Conservation (phyloP, 2,329 filamentous ascomycete species). For the Cladosporium oxysporum region DNA sequence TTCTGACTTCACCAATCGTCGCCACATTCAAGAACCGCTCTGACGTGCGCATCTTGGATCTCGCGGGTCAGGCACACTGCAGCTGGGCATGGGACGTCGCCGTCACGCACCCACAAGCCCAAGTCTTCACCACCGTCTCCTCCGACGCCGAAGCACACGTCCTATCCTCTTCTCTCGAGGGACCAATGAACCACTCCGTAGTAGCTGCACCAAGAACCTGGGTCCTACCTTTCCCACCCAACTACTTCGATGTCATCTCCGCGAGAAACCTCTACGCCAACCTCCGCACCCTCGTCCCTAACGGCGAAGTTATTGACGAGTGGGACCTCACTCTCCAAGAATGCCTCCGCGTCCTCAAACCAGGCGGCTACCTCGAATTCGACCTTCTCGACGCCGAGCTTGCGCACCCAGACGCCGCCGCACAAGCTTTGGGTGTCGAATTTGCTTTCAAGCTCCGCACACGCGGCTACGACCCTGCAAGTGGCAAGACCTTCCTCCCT, state of each 20-base stretch:
- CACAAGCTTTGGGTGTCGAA: conserved; percentile 82
- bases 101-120: conserved; percentile 78
- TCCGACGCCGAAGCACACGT: conserved; percentile 38
- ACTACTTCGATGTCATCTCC: conserved; percentile 88
- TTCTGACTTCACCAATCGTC: conserved; percentile 58
- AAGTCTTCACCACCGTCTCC: conserved; percentile 75
- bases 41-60: conserved; percentile 74
- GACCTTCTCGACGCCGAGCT: conserved; percentile 87
- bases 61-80: conserved; percentile 79
- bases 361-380: conserved; percentile 90
- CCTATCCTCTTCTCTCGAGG: conserved; percentile 72
- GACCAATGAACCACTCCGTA: conserved; percentile 83
- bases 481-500: conserved; percentile 77
- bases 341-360: conserved; percentile 88
- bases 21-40: conserved; percentile 35
- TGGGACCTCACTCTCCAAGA: conserved; percentile 84
- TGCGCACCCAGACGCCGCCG: conserved; percentile 76
- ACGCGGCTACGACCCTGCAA: conserved; percentile 82
- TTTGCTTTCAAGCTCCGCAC: conserved; percentile 89
- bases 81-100: conserved; percentile 97
- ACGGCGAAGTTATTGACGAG: conserved; percentile 63
- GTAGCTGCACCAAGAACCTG: conserved; percentile 76
- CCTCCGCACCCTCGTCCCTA: conserved; percentile 67
- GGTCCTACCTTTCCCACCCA: conserved; percentile 79
- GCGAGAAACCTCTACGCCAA: conserved; percentile 83